Evolutionary conservation across 2,329 filamentous ascomycete species (phyloP).

Genomic region (Arthrinium phaeospermum): DNA sequence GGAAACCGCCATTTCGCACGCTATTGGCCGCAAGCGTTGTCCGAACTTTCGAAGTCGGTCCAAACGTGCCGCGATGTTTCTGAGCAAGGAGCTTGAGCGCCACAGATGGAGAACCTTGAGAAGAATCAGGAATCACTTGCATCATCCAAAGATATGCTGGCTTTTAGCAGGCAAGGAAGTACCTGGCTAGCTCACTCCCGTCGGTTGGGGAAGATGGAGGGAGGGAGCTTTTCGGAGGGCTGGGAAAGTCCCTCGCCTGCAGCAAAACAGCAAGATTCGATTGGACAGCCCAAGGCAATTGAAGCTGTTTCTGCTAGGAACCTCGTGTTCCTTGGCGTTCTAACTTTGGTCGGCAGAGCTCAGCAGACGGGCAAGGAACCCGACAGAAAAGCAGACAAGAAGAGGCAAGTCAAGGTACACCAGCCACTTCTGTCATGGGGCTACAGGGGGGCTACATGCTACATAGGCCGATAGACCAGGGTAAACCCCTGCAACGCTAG

Average conservation of each 20-base stretch:
- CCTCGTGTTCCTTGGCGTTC: slow-evolving; percentile 12
- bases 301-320: neutral
- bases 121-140: neutral
- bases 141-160: neutral
- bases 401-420: neutral
- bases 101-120: neutral
- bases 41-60: slow-evolving; percentile 3
- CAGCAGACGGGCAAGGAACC: neutral
- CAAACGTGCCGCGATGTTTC: slow-evolving; percentile 7
- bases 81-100: neutral
- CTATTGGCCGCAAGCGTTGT: slow-evolving; percentile 12
- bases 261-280: neutral
- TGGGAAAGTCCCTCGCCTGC: neutral
- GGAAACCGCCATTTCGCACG: slow-evolving; percentile 1
- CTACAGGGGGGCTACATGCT: neutral
- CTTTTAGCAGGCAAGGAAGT: neutral
- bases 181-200: neutral
- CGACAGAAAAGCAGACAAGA: neutral
- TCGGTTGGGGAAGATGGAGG: neutral
- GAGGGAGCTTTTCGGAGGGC: neutral
- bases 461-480: neutral
- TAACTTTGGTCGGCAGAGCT: slow-evolving; percentile 2
- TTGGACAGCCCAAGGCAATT: neutral
- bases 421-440: slow-evolving; percentile 13
- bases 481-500: neutral